Evolutionary conservation across 257 asterid species (phyloP).

Genomic region (Rhazya stricta): DNA sequence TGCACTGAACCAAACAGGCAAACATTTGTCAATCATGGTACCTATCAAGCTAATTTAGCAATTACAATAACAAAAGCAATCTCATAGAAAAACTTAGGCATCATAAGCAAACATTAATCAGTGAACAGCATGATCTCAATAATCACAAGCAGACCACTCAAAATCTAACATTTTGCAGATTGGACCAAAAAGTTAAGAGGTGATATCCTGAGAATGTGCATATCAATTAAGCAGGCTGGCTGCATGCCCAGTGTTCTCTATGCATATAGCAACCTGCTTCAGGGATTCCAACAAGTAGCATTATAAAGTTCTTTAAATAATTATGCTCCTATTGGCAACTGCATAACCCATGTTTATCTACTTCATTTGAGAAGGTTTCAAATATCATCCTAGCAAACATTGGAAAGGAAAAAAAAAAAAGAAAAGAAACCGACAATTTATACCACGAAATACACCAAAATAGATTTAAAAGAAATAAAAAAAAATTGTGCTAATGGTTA

Average conservation of each 20-base stretch:
- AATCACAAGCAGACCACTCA: neutral
- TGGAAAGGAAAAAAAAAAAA: neutral
- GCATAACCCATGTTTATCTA: neutral
- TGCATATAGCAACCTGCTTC: neutral
- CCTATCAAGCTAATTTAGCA: neutral
- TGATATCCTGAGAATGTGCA: neutral
- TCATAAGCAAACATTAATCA: neutral
- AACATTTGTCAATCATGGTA: neutral
- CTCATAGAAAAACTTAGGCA: neutral
- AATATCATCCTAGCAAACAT: neutral
- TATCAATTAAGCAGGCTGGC: neutral
- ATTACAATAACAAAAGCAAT: neutral
- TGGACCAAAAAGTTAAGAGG: neutral
- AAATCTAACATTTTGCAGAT: neutral
- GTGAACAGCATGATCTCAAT: neutral
- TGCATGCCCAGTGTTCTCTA: neutral
- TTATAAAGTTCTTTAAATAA: neutral
- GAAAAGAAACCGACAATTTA: neutral
- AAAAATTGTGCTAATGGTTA: no score
- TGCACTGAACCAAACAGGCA: constrained; percentile 31
- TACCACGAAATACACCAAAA: no score
- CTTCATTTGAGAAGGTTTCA: neutral
- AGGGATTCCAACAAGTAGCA: neutral
- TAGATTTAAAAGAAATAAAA: no score
- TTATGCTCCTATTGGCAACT: neutral